phyloP scores from a whole-genome alignment of 495 filamentous ascomycete genomes.

The Copromyces sp. region DNA sequence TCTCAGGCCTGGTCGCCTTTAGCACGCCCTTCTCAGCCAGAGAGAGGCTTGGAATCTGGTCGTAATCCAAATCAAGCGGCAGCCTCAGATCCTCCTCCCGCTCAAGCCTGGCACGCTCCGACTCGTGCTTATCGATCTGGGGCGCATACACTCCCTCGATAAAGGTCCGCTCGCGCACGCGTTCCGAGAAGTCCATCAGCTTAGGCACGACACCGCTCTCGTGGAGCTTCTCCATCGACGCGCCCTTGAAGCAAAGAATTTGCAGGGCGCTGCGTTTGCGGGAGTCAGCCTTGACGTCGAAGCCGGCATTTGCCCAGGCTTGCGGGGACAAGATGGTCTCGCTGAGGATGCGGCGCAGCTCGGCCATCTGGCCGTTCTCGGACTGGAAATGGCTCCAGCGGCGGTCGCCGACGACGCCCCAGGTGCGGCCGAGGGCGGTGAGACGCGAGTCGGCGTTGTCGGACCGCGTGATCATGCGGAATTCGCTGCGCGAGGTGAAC shows the following conservation, averaged over 20 bases:
- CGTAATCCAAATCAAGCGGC: slow-evolving; percentile 71
- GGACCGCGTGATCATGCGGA: slow-evolving; percentile 78
- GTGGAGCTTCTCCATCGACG: slow-evolving; percentile 45
- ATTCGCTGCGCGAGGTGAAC: slow-evolving; percentile 96
- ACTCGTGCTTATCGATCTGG: slow-evolving; percentile 62
- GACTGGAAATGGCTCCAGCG: slow-evolving; percentile 65
- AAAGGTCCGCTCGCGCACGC: slow-evolving; percentile 54
- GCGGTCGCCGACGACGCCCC: slow-evolving; percentile 66
- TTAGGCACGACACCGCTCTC: slow-evolving; percentile 36
- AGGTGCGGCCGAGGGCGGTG: slow-evolving; percentile 64
- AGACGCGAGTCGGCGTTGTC: slow-evolving; percentile 91
- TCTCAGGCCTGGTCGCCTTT: slow-evolving; percentile 62
- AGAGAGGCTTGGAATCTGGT: slow-evolving; percentile 58
- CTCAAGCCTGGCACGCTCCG: slow-evolving; percentile 51
- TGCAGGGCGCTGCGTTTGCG: slow-evolving; percentile 60
- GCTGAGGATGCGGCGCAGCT: slow-evolving; percentile 50
- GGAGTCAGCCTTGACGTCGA: slow-evolving; percentile 51
- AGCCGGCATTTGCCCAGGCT: slow-evolving; percentile 60
- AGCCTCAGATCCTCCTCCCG: slow-evolving; percentile 68
- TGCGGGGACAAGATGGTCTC: slow-evolving; percentile 42
- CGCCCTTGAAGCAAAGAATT: slow-evolving; percentile 53
- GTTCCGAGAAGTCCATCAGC: slow-evolving; percentile 37
- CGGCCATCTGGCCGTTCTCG: slow-evolving; percentile 51
- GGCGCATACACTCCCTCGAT: slow-evolving; percentile 81
- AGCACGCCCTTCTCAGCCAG: slow-evolving; percentile 65